These are phyloP conservation scores for Dendrostoma leiphaemia DNA, from an alignment of 2,329 filamentous ascomycete genomes.

Conservation along the genomic window DNA sequence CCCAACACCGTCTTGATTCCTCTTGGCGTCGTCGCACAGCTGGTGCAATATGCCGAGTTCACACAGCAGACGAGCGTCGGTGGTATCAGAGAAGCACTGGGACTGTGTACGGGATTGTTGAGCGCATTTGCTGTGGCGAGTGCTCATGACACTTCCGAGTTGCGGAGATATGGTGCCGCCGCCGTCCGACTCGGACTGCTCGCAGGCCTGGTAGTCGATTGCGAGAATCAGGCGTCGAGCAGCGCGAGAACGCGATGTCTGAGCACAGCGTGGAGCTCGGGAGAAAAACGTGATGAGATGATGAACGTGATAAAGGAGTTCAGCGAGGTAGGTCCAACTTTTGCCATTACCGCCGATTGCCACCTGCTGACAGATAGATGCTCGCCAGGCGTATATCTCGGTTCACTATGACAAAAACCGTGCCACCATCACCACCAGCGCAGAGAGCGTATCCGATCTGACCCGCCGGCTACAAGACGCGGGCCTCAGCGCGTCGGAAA, in stretches of 20 bases:
- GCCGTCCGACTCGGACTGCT: slow-evolving; percentile 38
- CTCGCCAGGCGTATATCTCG: too few species aligned
- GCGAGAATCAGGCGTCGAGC: too few species aligned
- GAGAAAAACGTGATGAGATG: neutral
- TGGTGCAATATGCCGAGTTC: neutral
- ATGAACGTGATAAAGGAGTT: neutral
- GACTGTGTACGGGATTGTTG: slow-evolving; percentile 5
- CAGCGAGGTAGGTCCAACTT: too few species aligned
- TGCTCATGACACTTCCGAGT: slow-evolving; percentile 19
- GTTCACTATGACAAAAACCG: slow-evolving; percentile 3
- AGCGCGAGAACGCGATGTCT: neutral
- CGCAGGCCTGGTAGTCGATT: slow-evolving; percentile 36
- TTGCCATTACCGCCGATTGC: too few species aligned
- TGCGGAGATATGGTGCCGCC: slow-evolving; percentile 33
- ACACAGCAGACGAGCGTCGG: neutral
- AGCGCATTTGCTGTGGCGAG: neutral
- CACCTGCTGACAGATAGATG: too few species aligned
- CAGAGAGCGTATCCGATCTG: too few species aligned
- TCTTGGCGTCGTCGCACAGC: too few species aligned
- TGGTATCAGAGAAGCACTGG: neutral
- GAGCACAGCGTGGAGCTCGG: neutral
- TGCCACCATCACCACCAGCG: slow-evolving; percentile 3
- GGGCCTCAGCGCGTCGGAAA: neutral
- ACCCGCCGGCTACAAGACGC: too few species aligned
- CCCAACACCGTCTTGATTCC: too few species aligned